Base-by-base conservation (phyloP, 495 filamentous ascomycete genomes). In the Rhizodiscina lignyota region DNA sequence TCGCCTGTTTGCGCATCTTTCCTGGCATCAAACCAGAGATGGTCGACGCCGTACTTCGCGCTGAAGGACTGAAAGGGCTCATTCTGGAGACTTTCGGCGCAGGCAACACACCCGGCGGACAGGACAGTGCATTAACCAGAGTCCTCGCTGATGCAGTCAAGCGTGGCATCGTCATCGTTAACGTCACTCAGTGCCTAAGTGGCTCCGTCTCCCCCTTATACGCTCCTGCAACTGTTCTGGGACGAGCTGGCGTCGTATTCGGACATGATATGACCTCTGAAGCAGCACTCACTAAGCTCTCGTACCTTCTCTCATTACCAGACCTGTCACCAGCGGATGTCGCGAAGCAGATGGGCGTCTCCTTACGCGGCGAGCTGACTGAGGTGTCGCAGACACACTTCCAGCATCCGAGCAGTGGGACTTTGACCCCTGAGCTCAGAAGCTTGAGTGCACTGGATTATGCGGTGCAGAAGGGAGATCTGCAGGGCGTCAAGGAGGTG, bases 51-150 rank as follows among this genome's bases (percentile, higher is more conserved):
- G 84, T 97, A 15, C 62, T 96, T 36, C 64, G 67, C 21, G 55
- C 89, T n/a, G 70, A 82, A 3, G 74, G 75, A 8, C 61, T 97
- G 8, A 70, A 77, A 34, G 89, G 89, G 0, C 57, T 97, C 28
- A 74, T 97, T 15, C 63, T 97, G 18, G 86, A 94, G 62, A 94
- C 89, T 0, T 97, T 94, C 55, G 89, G 89, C 21, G 81, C 86
- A 42, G 89, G 89, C 21, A 97, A 94, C 53, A 83, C 87, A 0
- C 89, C 89, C 1, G 75, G 73, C 21, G 83, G 83, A 4, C 72
- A 74, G 22, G 89, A 96, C 53, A 79, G 76, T 18, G 76, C 74
- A 31, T 62, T 97, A 52, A 91, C 80, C 30, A 75, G 74, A 23
- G 80, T 91, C 13, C 69, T 97, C 49, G 66, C 68, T 12, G 64